These are phyloP conservation scores for Veloporphyrellus conicus DNA, from an alignment of 1,284 basidiomycete genomes.

Conservation along the genomic window DNA sequence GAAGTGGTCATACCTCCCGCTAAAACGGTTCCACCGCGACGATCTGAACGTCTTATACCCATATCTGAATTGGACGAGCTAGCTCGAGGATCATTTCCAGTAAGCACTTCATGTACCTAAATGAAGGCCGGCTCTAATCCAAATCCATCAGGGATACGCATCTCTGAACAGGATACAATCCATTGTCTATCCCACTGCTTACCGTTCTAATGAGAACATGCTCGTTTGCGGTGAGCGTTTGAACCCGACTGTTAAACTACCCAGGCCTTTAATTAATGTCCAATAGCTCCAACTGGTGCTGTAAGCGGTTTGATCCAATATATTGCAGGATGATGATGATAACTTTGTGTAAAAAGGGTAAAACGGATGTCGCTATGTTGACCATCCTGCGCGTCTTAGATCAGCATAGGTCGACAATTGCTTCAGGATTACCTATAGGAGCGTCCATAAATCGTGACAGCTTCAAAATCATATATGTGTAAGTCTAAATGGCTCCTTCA, in stretches of 20 bases:
- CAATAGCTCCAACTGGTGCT: constrained; percentile 87
- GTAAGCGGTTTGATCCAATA: constrained; percentile 44
- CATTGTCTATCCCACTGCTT: constrained; percentile 91
- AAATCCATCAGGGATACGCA: constrained; percentile 66
- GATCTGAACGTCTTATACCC: constrained; percentile 69
- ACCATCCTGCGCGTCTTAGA: constrained; percentile 85
- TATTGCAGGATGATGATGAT: constrained; percentile 11
- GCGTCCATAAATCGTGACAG: constrained; percentile 63
- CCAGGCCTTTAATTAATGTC: constrained; percentile 7
- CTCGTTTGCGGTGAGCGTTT: constrained; percentile 81
- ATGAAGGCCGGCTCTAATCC: constrained; percentile 1
- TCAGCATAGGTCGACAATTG: constrained; percentile 53
- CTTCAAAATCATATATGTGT: constrained; percentile 99
- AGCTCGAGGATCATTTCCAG: constrained; percentile 84
- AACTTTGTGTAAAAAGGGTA: constrained; percentile 69
- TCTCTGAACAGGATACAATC: constrained; percentile 94
- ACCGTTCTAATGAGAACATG: constrained; percentile 93
- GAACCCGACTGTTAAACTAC: constrained; percentile 2
- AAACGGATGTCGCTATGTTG: constrained; percentile 98
- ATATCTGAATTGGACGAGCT: constrained; percentile 77
- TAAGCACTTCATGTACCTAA: constrained; percentile 37
- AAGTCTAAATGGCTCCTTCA: constrained; percentile 23
- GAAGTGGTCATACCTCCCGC: constrained; percentile 91
- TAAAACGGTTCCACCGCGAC: constrained; percentile 70
- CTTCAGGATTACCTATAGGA: constrained; percentile 38